Base-by-base conservation (phyloP, 495 filamentous ascomycete genomes). In the Halenospora varia region DNA sequence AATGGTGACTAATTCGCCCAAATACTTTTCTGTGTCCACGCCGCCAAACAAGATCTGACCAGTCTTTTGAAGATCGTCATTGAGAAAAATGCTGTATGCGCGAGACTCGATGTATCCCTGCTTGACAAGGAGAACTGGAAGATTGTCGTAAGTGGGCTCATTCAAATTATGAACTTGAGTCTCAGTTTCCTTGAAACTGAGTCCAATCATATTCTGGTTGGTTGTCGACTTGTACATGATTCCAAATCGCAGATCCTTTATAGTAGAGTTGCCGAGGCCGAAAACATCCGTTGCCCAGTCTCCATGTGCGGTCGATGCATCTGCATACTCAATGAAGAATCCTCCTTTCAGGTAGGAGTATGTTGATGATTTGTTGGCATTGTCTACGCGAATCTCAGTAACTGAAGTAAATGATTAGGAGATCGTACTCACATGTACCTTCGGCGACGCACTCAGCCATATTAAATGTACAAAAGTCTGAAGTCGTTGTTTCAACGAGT, bases 11-110 rank as follows among this genome's bases (percentile, higher is more conserved):
- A 55, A 41, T 9, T 73, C 59, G 25, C 88, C 90, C 8, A 70
- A 71, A 70, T 85, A 96, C 64, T 92, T 92, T 26, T 76, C 84
- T 1, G 84, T 85, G 70, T 97, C 87, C 52, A 97, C 83, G 47
- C 92, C 92, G 25, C 92, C 92, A 64, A 97, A 97, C n/a, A 97
- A 73, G 50, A 97, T 88, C 39, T 79, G 83, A 40, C 92, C 93
- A 4, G 79, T 85, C 53, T 75, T 82, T 50, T 86, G 74, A 48
- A 85, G 76, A 2, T 90, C 76, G 61, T 91, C 88, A 72, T 94
- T 89, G 23, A 94, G 77, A 88, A 88, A 96, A 0, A 96, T 70
- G 58, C 86, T 90, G 69, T 91, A 97, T 15, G 91, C 90, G 57
- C 83, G 88, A 17, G 88, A 85, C 44, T 85, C 77, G 65, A 95